A percentile compares a stretch with the other conserved stretches of the same genome.
Evolutionary conservation across 805 yeast species (phyloP).

Genomic region (Candida anglica): DNA sequence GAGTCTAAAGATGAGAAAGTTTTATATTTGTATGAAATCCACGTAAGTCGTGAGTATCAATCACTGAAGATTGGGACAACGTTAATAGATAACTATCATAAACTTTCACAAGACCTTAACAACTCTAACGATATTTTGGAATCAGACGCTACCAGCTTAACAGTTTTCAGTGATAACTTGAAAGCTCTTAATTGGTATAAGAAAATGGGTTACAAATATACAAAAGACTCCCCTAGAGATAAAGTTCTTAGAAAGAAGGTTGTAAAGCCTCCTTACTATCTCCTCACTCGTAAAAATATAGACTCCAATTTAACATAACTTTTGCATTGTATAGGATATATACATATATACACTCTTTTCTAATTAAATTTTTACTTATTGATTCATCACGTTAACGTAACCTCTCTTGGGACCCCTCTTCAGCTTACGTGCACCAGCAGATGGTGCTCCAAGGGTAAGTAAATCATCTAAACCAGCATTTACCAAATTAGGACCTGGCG

Average conservation of each 20-base stretch:
- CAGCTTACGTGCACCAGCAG: constrained; percentile 17
- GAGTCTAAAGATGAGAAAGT: constrained; percentile 18
- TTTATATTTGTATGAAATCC: constrained; percentile 57
- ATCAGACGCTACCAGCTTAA: constrained; percentile 33
- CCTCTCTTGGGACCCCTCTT: constrained; percentile 32
- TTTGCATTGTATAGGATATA: no score
- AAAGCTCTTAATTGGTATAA: constrained; percentile 43
- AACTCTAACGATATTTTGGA: constrained; percentile 6
- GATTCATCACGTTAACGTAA: constrained; percentile 27
- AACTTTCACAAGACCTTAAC: constrained; percentile 16
- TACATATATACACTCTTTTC: constrained; percentile 34
- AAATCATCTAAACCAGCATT: constrained; percentile 40
- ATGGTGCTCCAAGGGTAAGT: constrained; percentile 23
- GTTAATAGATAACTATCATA: constrained; percentile 35
- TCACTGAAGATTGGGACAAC: constrained; percentile 32
- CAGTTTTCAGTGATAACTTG: constrained; percentile 47
- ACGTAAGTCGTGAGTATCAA: constrained; percentile 34
- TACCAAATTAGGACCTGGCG: constrained; percentile 23
- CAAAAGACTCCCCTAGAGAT: constrained; percentile 44
- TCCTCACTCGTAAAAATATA: constrained; percentile 20
- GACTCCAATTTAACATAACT: no score
- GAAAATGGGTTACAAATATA: constrained; percentile 31
- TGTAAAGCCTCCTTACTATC: constrained; percentile 40
- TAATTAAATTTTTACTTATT: constrained; percentile 28
- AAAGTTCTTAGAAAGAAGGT: constrained; percentile 36